Evolutionary conservation across 2,329 filamentous ascomycete genomes (phyloP), one percentile per base, ranked within the genome.

Genomic region (Sarocladium strictum): DNA sequence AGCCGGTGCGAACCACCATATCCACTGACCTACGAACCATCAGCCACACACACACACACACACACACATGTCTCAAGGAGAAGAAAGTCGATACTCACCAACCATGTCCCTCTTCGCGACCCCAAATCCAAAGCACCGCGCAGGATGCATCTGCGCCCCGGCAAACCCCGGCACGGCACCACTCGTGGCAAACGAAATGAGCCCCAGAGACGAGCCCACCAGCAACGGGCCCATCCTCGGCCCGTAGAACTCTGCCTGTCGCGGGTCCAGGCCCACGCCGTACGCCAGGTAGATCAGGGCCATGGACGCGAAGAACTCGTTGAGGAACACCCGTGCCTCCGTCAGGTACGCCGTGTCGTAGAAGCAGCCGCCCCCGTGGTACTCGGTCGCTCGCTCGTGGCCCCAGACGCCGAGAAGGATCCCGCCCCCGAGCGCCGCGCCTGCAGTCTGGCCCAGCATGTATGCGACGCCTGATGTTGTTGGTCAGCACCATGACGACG

Each of bases 251-350:
- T 71, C 64, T 1, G 69, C 69, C 59, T 81, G 77, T 2, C 77
- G 66, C 2, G 79, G 79, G 61, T 81, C 78, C 3, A 81, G 66
- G 15, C 76, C 78, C 11, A 78, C 73, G 1, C 78, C 76, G 57
- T 79, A 80, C 0, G 76, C 70, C 19, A 80, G 66, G 58, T 78
- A 72, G 19, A 61, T 55, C 15, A 57, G 56, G 9, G 45, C 38
- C 23, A 59, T 57, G 3, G 67, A 70, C 3, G 70, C 68, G 54
- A 77, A 68, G 38, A 74, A 73, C 59, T 81, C 79, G 37, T 77
- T 68, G 9, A 75, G 65, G 54, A 79, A 75, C 15, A 71, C 74
- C 53, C 75, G 69, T 0, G 64, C 66, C 1, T 69, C 57, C 0
- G 65, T 63, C 2, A 75, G 68, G 33, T 70, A 37, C 5, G 61